Conservation (phyloP, 108 stramenopile genomes). For the Nannochloropsis granulata region DNA sequence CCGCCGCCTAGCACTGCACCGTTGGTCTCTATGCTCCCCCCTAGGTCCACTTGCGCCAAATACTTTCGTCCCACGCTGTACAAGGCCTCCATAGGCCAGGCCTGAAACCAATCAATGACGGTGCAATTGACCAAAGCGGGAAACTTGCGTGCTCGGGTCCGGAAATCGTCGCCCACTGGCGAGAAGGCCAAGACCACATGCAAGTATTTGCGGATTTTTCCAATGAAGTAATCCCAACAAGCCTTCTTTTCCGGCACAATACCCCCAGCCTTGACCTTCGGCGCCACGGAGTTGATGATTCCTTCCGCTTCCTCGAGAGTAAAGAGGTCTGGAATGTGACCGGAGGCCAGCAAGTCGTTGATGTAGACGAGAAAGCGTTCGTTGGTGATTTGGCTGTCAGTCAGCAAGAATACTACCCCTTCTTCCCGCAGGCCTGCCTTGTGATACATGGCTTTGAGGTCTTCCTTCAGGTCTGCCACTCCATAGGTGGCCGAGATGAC, state of each 20-base stretch:
- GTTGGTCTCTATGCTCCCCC: not conserved
- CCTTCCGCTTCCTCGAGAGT: slow-evolving; percentile 50
- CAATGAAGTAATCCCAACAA: slow-evolving; percentile 60
- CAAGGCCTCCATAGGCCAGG: slow-evolving; percentile 51
- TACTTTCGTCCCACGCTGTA: slow-evolving; percentile 43
- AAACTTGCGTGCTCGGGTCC: slow-evolving; percentile 45
- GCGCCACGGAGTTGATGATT: slow-evolving; percentile 47
- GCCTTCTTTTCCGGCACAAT: slow-evolving; percentile 45
- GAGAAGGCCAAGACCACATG: slow-evolving; percentile 57
- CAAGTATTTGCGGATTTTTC: slow-evolving; percentile 48
- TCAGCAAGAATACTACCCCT: slow-evolving; percentile 55
- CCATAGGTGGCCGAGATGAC: slow-evolving; percentile 51
- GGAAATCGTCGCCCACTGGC: slow-evolving; percentile 52
- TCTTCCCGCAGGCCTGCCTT: slow-evolving; percentile 58
- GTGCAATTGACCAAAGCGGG: slow-evolving; percentile 54
- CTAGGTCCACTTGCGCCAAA: slow-evolving; percentile 34
- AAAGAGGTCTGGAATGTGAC: slow-evolving; percentile 58
- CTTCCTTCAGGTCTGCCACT: slow-evolving; percentile 59
- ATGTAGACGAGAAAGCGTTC: slow-evolving; percentile 59
- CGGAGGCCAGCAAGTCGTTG: slow-evolving; percentile 54
- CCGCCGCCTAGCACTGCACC: not conserved
- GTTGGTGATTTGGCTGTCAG: slow-evolving; percentile 58
- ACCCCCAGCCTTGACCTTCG: slow-evolving; percentile 48
- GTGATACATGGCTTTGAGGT: slow-evolving; percentile 56
- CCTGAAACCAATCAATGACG: slow-evolving; percentile 61